These are phyloP conservation scores for Aspergillus quadricinctus DNA, from an alignment of 2,329 filamentous ascomycete genomes.

Conservation along the genomic window DNA sequence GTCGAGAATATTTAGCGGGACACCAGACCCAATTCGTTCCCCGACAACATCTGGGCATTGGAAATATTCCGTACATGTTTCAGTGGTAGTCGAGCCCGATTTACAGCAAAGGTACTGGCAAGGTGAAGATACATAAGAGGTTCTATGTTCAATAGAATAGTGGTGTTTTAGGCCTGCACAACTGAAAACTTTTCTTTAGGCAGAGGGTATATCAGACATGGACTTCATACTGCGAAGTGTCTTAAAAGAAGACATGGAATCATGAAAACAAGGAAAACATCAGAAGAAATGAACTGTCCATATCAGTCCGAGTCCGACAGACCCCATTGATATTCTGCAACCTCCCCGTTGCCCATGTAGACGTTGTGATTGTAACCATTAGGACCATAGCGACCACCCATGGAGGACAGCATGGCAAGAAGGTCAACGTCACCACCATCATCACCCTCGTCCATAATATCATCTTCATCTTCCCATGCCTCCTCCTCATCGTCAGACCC, in stretches of 20 bases:
- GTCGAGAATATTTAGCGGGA: background rate
- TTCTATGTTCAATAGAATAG: too few species aligned
- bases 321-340: background rate
- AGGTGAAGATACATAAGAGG: too few species aligned
- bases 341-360: too few species aligned
- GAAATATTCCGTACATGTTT: background rate
- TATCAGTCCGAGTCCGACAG: background rate
- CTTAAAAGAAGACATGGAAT: background rate
- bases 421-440: background rate
- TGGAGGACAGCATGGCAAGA: too few species aligned
- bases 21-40: background rate
- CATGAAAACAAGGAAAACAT: background rate
- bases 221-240: too few species aligned
- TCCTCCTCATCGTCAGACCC: conserved; percentile 5
- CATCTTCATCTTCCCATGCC: conserved; percentile 3
- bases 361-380: too few species aligned
- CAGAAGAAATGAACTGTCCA: background rate
- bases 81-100: background rate
- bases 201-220: background rate
- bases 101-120: too few species aligned
- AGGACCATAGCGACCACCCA: too few species aligned
- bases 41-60: background rate
- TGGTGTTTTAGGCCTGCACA: background rate
- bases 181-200: background rate
- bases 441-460: background rate